Evolutionary conservation across 1,139 yeast genomes (phyloP).

Genomic region (Protomyces gravidus): DNA sequence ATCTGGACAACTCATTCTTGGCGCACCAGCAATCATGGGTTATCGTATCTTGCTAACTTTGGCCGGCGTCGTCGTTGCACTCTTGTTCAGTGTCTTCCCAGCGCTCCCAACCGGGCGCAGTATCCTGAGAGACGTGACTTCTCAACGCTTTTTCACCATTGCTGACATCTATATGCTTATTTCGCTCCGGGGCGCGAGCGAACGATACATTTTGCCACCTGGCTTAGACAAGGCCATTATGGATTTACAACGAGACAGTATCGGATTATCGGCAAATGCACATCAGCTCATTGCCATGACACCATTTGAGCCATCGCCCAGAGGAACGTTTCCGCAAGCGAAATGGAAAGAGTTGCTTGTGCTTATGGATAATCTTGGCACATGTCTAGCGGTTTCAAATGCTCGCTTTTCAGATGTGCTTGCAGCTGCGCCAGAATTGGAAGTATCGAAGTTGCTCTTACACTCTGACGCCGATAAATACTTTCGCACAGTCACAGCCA

Average conservation of each 20-base stretch:
- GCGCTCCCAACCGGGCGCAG: conserved; percentile 15
- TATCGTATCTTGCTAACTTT: conserved; percentile 20
- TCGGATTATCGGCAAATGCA: conserved; percentile 10
- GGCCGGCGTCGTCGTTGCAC: conserved; percentile 22
- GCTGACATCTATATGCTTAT: conserved; percentile 12
- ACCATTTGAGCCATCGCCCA: conserved; percentile 11
- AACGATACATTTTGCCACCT: conserved; percentile 4
- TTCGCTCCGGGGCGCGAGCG: conserved; percentile 5
- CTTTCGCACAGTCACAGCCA: conserved; percentile 1
- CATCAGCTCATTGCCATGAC: conserved; percentile 12
- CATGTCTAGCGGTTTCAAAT: conserved; percentile 14
- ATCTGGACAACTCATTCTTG: conserved; percentile 17
- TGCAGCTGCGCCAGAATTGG: not conserved
- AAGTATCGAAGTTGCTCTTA: not conserved
- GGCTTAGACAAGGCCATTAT: conserved; percentile 19
- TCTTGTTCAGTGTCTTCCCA: conserved; percentile 20
- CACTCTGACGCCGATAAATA: conserved; percentile 3
- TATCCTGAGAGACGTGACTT: conserved; percentile 3
- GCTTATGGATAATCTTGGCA: conserved; percentile 8
- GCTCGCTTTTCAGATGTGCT: conserved; percentile 6
- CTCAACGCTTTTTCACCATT: conserved; percentile 9
- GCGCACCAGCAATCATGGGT: conserved; percentile 22
- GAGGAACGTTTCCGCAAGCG: conserved; percentile 10
- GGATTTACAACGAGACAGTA: conserved; percentile 3
- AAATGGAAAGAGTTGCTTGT: conserved; percentile 13